Conservation (phyloP, 169 alveolate species). For the Cryptosporidium muris region DNA sequence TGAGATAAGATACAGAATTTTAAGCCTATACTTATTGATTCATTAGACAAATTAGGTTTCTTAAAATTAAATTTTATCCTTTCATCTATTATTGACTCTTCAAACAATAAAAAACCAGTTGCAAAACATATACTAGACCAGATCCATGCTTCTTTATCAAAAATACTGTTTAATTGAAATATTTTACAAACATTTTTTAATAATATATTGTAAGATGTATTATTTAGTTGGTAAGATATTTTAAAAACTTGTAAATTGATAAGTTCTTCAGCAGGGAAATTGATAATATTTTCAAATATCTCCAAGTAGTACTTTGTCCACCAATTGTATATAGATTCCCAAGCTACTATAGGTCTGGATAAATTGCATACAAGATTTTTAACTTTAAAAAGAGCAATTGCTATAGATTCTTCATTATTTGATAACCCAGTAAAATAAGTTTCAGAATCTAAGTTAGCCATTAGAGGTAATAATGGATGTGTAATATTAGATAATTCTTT, state of each 20-base stretch:
- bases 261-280: background rate
- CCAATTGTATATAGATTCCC: slow-evolving; percentile 16
- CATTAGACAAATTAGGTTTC: background rate
- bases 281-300: background rate
- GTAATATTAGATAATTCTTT: background rate
- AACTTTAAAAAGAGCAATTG: slow-evolving; percentile 23
- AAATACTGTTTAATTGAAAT: too few species aligned
- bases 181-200: too few species aligned
- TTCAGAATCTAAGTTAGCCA: slow-evolving; percentile 25
- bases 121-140: too few species aligned
- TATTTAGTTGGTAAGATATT: slow-evolving; percentile 9
- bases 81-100: too few species aligned
- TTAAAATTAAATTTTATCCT: background rate
- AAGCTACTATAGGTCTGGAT: slow-evolving; percentile 9
- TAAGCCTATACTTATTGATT: slow-evolving; percentile 5
- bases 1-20: slow-evolving; percentile 26
- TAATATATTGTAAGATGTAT: background rate
- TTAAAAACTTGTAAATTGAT: background rate
- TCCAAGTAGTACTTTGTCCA: slow-evolving; percentile 29
- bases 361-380: slow-evolving; percentile 27
- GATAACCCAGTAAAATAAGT: slow-evolving; percentile 27
- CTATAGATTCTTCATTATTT: slow-evolving; percentile 28
- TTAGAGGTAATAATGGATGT: slow-evolving; percentile 38
- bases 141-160: too few species aligned
- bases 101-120: too few species aligned